These are phyloP conservation scores for Chloranthus sessilifolius DNA, from an alignment of 164 flowering plant genomes.

Conservation along the genomic window DNA sequence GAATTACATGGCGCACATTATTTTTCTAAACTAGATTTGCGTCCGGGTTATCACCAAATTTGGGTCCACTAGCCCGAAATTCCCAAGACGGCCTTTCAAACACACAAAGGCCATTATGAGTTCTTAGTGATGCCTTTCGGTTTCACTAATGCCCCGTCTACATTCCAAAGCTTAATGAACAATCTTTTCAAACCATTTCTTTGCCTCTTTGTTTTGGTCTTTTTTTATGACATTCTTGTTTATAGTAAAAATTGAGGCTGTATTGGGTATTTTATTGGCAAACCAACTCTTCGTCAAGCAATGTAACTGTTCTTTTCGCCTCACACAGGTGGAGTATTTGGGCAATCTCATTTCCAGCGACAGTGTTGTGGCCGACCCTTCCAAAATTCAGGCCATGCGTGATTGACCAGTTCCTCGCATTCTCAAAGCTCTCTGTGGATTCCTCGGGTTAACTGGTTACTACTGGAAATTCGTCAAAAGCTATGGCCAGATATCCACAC, in stretches of 20 bases:
- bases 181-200: not conserved
- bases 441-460: not conserved
- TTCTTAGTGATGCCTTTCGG: not conserved
- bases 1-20: not conserved
- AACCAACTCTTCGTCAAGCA: not conserved
- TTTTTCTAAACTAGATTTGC: too few relatives aligned
- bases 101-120: not conserved
- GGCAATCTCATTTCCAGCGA: not conserved
- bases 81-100: too few relatives aligned
- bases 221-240: not conserved
- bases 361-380: not conserved
- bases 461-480: not conserved
- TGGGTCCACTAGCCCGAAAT: not conserved
- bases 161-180: not conserved
- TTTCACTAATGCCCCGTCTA: not conserved
- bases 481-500: not conserved
- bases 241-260: too few relatives aligned
- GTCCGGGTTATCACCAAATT: not conserved
- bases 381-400: not conserved
- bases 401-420: not conserved
- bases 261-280: too few relatives aligned
- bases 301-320: not conserved
- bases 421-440: not conserved
- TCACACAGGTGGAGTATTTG: not conserved
- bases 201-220: not conserved